These are phyloP conservation scores for Auricularia cornea DNA, from an alignment of 768 basidiomycete genomes.

Conservation along the genomic window DNA sequence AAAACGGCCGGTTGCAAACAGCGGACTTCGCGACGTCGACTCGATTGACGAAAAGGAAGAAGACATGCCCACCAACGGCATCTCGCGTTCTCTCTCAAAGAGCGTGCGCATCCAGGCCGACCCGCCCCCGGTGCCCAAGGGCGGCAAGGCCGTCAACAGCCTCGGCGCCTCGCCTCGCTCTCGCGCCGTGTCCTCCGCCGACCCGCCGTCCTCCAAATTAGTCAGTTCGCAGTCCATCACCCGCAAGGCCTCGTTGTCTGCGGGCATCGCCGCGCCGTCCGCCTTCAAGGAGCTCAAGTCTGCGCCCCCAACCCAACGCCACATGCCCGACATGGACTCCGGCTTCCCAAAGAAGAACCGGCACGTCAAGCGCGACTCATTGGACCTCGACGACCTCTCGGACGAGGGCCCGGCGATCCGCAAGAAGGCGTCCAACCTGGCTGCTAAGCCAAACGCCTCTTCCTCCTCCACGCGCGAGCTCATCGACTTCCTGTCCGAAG, in stretches of 20 bases:
- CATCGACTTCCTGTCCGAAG: conserved; percentile 49
- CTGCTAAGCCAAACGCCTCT: background rate
- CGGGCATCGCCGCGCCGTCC: conserved; percentile 1
- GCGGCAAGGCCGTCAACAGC: background rate
- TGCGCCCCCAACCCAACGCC: background rate
- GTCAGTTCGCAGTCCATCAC: background rate
- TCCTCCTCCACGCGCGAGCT: conserved; percentile 36
- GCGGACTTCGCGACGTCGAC: background rate
- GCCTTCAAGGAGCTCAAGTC: conserved; percentile 4
- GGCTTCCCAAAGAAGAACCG: conserved; percentile 38
- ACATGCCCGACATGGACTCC: background rate
- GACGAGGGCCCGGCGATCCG: conserved; percentile 20
- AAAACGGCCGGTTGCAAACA: background rate
- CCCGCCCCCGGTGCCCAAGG: background rate
- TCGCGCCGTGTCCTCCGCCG: background rate
- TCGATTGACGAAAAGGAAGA: background rate
- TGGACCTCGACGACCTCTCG: conserved; percentile 72
- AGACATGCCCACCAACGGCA: background rate
- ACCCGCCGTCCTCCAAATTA: background rate
- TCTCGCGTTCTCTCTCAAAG: background rate
- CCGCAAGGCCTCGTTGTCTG: conserved; percentile 4
- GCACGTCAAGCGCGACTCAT: conserved; percentile 39
- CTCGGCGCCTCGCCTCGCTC: background rate
- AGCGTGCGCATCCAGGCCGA: background rate
- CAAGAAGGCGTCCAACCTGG: conserved; percentile 12